Conservation (phyloP, 1,139 yeast species). For the Candida sojae region DNA sequence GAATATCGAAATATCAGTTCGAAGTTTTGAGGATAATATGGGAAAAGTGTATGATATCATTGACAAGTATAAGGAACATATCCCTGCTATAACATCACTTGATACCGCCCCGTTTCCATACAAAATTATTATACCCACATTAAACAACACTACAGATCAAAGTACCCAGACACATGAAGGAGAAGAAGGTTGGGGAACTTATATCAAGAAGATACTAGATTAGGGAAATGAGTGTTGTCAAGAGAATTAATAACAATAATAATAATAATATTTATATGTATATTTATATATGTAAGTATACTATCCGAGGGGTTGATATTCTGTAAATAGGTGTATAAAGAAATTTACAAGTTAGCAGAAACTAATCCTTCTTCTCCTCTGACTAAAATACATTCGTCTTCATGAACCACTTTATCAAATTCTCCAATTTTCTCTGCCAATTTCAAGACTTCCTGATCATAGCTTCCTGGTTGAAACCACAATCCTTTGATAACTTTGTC, state of each 20-base stretch:
- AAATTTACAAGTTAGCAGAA: conserved; percentile 27
- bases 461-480: conserved; percentile 88
- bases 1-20: conserved; percentile 26
- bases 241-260: not conserved
- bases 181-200: conserved; percentile 50
- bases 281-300: conserved; percentile 5
- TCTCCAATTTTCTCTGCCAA: conserved; percentile 39
- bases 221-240: conserved; percentile 10
- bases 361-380: conserved; percentile 61
- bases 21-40: conserved; percentile 46
- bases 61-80: conserved; percentile 61
- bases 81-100: conserved; percentile 72
- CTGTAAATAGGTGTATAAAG: not conserved
- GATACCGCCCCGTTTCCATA: conserved; percentile 73
- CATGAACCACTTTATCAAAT: conserved; percentile 49
- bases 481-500: conserved; percentile 50
- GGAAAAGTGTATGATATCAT: conserved; percentile 50
- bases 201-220: conserved; percentile 48
- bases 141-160: conserved; percentile 2
- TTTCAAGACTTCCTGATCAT: conserved; percentile 54
- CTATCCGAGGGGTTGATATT: not conserved
- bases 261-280: not conserved
- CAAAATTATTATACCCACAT: conserved; percentile 25
- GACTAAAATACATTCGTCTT: conserved; percentile 71
- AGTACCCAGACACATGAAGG: conserved; percentile 9